Conservation (phyloP, 768 basidiomycete species). For the Mycena amicta region DNA sequence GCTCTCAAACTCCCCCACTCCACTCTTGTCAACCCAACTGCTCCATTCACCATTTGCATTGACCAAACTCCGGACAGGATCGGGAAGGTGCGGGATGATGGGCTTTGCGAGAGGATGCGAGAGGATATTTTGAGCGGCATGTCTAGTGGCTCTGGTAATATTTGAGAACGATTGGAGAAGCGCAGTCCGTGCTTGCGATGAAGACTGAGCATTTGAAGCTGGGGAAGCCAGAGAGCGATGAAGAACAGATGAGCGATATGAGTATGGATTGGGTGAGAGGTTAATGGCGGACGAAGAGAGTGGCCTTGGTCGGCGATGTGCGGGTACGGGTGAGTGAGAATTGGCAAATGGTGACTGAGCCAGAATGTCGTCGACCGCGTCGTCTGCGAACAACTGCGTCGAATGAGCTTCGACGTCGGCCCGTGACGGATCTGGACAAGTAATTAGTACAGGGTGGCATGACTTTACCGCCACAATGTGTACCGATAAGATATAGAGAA, state of each 20-base stretch:
- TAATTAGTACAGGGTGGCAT: neutral
- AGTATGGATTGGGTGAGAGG: slow-evolving; percentile 54
- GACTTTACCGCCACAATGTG: neutral
- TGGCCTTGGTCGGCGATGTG: slow-evolving; percentile 75
- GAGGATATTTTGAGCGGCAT: slow-evolving; percentile 92
- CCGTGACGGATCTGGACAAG: slow-evolving; percentile 71
- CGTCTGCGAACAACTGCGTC: slow-evolving; percentile 80
- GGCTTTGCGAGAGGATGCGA: slow-evolving; percentile 96
- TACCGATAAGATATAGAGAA: slow-evolving; percentile 72
- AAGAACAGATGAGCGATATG: slow-evolving; percentile 71
- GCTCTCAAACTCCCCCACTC: slow-evolving; percentile 94
- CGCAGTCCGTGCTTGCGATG: slow-evolving; percentile 75
- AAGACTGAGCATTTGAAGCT: slow-evolving; percentile 49
- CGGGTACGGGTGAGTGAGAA: slow-evolving; percentile 82
- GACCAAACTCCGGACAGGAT: slow-evolving; percentile 89
- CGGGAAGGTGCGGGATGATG: slow-evolving; percentile 93
- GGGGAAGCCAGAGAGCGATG: slow-evolving; percentile 75
- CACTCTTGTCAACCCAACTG: slow-evolving; percentile 90
- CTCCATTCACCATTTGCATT: slow-evolving; percentile 92
- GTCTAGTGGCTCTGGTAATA: slow-evolving; percentile 89
- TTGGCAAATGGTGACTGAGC: slow-evolving; percentile 76
- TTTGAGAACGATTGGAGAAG: slow-evolving; percentile 94
- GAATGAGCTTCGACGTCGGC: slow-evolving; percentile 93
- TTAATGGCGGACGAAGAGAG: slow-evolving; percentile 41
- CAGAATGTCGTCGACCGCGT: slow-evolving; percentile 86